Evolutionary conservation across 805 yeast species (phyloP).

Genomic region (Candida broadrunensis): DNA sequence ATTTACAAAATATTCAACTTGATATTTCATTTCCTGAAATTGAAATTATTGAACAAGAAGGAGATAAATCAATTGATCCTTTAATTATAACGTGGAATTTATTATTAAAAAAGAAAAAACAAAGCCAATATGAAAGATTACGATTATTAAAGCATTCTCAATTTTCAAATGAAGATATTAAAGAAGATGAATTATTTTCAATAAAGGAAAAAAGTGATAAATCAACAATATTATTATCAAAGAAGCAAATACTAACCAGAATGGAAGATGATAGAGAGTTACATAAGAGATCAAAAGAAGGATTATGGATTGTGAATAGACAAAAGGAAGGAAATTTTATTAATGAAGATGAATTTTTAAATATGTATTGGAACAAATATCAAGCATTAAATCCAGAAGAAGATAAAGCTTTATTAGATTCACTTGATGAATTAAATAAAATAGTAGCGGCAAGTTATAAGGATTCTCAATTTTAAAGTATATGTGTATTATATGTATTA

Average conservation of each 20-base stretch:
- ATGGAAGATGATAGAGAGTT: slow-evolving; percentile 94
- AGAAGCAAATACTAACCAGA: slow-evolving; percentile 62
- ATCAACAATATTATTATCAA: slow-evolving; percentile 22
- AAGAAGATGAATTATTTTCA: slow-evolving; percentile 25
- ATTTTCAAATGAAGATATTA: slow-evolving; percentile 17
- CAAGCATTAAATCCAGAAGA: slow-evolving; percentile 49
- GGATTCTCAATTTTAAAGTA: slow-evolving; percentile 36
- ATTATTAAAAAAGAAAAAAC: slow-evolving; percentile 43
- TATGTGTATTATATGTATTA: too few relatives aligned
- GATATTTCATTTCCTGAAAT: slow-evolving; percentile 35
- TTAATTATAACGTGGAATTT: slow-evolving; percentile 45
- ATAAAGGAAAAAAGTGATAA: slow-evolving; percentile 17
- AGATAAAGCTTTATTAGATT: slow-evolving; percentile 34
- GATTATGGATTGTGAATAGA: slow-evolving; percentile 67
- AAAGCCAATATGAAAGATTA: slow-evolving; percentile 50
- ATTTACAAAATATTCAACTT: slow-evolving; percentile 25
- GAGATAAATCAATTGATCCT: slow-evolving; percentile 23
- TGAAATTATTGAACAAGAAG: slow-evolving; percentile 8
- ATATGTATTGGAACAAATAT: slow-evolving; percentile 48
- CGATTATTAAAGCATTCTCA: slow-evolving; percentile 34
- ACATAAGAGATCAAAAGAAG: slow-evolving; percentile 80
- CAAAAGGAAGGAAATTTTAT: slow-evolving; percentile 30
- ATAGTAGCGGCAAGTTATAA: slow-evolving; percentile 54
- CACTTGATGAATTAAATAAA: slow-evolving; percentile 52
- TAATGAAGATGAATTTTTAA: slow-evolving; percentile 35